Percentiles rank a stretch among this genome's conserved stretches.
These are phyloP conservation scores for Nannochloropsis oceanica DNA, from an alignment of 108 stramenopile genomes.

Conservation along the genomic window DNA sequence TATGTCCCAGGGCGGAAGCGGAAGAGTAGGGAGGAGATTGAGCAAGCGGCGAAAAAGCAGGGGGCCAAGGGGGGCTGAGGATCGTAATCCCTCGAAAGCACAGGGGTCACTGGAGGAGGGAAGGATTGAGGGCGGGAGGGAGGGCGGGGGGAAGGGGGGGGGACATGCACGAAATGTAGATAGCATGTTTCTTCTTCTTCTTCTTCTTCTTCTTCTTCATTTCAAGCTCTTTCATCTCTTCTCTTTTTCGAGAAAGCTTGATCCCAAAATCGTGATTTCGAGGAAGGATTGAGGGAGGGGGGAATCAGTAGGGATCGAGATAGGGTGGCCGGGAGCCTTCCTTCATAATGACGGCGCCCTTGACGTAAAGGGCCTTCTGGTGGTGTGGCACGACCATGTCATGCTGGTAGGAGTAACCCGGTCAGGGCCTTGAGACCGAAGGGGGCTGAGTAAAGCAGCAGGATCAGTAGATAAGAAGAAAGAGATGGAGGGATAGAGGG, in stretches of 20 bases:
- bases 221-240: too few relatives aligned
- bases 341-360: not conserved
- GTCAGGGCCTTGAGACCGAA: not conserved
- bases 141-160: not conserved
- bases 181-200: too few relatives aligned
- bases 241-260: not conserved
- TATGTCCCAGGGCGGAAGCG: not conserved
- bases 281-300: not conserved
- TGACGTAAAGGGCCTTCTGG: not conserved
- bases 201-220: too few relatives aligned
- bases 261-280: not conserved
- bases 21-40: not conserved
- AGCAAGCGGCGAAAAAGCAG: not conserved
- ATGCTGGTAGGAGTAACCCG: not conserved
- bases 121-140: not conserved
- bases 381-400: not conserved
- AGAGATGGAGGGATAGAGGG: too few relatives aligned
- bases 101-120: not conserved
- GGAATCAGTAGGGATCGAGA: not conserved
- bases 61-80: not conserved
- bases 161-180: not conserved
- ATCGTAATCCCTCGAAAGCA: not conserved
- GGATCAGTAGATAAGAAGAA: too few relatives aligned
- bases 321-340: not conserved
- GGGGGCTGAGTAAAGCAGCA: not conserved